Conservation (phyloP, 139 green algal genomes). For the Astrephomene gubernaculifera region DNA sequence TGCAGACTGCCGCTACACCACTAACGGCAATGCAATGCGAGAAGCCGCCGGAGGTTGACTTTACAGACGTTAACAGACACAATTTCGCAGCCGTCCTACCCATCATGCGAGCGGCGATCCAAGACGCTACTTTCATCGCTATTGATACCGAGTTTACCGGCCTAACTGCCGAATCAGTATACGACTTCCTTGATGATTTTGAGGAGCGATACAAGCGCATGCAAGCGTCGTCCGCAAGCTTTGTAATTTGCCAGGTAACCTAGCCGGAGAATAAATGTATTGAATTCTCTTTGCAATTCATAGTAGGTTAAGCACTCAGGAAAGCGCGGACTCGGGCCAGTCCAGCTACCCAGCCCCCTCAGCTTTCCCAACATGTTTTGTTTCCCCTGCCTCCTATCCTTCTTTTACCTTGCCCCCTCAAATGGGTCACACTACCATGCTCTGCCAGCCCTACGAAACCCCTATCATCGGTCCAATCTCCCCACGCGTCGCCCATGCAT, state of each 20-base stretch:
- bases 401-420: too few relatives aligned
- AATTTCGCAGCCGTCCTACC: slow-evolving; percentile 77
- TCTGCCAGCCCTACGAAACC: too few relatives aligned
- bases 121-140: slow-evolving; percentile 57
- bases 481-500: background rate
- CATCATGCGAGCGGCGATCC: slow-evolving; percentile 58
- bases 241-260: slow-evolving; percentile 80
- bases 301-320: too few relatives aligned
- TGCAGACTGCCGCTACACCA: background rate
- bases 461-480: too few relatives aligned
- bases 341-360: too few relatives aligned
- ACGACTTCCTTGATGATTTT: slow-evolving; percentile 54
- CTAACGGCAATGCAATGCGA: background rate
- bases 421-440: too few relatives aligned
- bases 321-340: too few relatives aligned
- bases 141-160: slow-evolving; percentile 85
- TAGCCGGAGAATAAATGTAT: too few relatives aligned
- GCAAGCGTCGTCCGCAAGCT: slow-evolving; percentile 46
- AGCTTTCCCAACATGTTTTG: too few relatives aligned
- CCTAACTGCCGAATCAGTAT: slow-evolving; percentile 32
- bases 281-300: too few relatives aligned
- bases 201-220: slow-evolving; percentile 37
- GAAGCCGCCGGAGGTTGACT: slow-evolving; percentile 9
- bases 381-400: too few relatives aligned
- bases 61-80: slow-evolving; percentile 68